Conservation (phyloP, 345 rosid genomes). For the Populus simonii region DNA sequence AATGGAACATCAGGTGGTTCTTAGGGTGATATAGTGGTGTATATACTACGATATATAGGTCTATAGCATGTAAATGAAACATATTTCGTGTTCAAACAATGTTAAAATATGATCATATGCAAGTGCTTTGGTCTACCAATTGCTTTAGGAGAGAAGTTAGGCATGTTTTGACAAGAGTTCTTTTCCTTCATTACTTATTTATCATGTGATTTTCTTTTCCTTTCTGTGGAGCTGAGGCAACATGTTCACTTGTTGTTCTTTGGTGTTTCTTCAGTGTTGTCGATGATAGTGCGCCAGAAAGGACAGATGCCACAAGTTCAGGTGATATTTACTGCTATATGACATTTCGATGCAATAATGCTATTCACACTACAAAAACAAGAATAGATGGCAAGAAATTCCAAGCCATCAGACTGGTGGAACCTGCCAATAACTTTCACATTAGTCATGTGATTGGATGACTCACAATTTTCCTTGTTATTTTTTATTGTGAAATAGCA, state of each 20-base stretch:
- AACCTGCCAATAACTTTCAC: no score
- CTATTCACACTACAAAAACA: no score
- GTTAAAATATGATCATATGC: neutral
- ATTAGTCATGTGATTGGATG: no score
- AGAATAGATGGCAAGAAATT: no score
- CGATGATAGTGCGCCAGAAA: slow-evolving; percentile 50
- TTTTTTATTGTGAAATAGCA: no score
- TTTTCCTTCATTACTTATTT: neutral
- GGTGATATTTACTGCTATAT: slow-evolving; percentile 34
- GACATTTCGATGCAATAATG: neutral
- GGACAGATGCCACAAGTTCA: slow-evolving; percentile 46
- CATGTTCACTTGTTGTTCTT: neutral
- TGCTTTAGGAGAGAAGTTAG: neutral
- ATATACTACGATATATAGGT: neutral
- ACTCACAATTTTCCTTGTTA: no score
- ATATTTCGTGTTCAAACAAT: neutral
- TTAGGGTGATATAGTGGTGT: neutral
- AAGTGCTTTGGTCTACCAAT: neutral
- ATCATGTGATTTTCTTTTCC: neutral
- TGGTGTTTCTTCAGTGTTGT: slow-evolving; percentile 47
- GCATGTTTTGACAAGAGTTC: neutral
- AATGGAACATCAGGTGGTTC: slow-evolving; percentile 87
- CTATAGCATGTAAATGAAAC: neutral
- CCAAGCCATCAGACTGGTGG: no score
- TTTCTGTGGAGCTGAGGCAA: neutral